Evolutionary conservation across 768 basidiomycete genomes (phyloP).

Genomic region (Lactarius quietus): DNA sequence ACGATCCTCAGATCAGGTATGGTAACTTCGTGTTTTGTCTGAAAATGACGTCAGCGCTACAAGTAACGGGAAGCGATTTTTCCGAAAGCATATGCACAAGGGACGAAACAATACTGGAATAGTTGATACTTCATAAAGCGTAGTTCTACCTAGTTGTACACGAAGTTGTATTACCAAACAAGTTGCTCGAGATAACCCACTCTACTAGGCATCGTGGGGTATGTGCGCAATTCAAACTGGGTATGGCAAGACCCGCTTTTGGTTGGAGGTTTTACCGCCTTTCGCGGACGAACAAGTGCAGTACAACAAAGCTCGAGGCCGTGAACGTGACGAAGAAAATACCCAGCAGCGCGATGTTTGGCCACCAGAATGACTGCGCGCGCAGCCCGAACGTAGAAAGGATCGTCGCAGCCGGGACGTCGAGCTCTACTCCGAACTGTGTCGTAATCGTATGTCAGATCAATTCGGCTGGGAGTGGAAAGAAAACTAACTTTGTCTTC

Average conservation of each 20-base stretch:
- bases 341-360: constrained; percentile 80
- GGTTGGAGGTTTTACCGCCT: constrained; percentile 36
- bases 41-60: not conserved
- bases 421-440: constrained; percentile 94
- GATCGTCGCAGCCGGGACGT: constrained; percentile 94
- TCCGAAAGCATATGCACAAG: not conserved
- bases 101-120: not conserved
- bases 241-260: constrained; percentile 5
- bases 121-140: constrained; percentile 1
- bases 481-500: constrained; percentile 68
- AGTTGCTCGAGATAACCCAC: constrained; percentile 8
- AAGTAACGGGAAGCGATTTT: not conserved
- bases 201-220: constrained; percentile 10
- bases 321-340: constrained; percentile 87
- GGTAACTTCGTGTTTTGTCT: not conserved
- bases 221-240: not conserved
- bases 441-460: constrained; percentile 12
- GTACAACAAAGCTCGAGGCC: constrained; percentile 65
- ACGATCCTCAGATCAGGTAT: not conserved
- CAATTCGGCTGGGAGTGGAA: not conserved
- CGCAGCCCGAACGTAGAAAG: constrained; percentile 90
- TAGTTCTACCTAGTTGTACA: constrained; percentile 13
- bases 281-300: constrained; percentile 91
- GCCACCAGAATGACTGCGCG: constrained; percentile 99
- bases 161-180: not conserved